These are phyloP conservation scores for Lactifluus volemus DNA, from an alignment of 768 basidiomycete genomes.

Conservation along the genomic window DNA sequence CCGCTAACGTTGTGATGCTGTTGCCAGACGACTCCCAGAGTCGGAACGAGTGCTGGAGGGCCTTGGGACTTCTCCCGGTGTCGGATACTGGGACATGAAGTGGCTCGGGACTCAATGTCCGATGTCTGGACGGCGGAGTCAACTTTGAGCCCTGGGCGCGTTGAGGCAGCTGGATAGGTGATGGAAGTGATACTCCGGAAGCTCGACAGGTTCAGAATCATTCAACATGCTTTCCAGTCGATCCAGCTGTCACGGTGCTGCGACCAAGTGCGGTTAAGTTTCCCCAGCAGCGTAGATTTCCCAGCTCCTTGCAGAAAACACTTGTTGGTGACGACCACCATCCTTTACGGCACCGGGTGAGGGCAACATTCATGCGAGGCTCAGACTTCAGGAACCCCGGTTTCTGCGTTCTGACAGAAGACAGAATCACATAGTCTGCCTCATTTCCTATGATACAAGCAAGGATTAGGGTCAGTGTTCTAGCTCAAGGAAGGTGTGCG, in stretches of 20 bases:
- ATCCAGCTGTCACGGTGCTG: constrained; percentile 25
- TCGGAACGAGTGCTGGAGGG: too few relatives aligned
- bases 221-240: constrained; percentile 15
- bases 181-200: not conserved
- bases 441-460: constrained; percentile 37
- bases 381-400: constrained; percentile 40
- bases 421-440: constrained; percentile 40
- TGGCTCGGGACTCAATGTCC: too few relatives aligned
- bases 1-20: too few relatives aligned
- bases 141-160: too few relatives aligned
- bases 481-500: not conserved
- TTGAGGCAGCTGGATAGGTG: too few relatives aligned
- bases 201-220: not conserved
- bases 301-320: constrained; percentile 31
- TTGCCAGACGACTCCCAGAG: too few relatives aligned
- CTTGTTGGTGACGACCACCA: constrained; percentile 40
- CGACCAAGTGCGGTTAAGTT: constrained; percentile 25
- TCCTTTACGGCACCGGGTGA: constrained; percentile 38
- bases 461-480: not conserved
- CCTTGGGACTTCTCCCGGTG: too few relatives aligned
- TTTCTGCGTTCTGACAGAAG: constrained; percentile 37
- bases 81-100: too few relatives aligned
- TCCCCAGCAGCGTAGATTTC: constrained; percentile 36
- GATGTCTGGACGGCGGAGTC: too few relatives aligned
- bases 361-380: constrained; percentile 38